A percentile compares a stretch with the other conserved stretches of the same genome.
These are phyloP conservation scores for Rubus parviflorus DNA, from an alignment of 306 rosid genomes.

Conservation along the genomic window DNA sequence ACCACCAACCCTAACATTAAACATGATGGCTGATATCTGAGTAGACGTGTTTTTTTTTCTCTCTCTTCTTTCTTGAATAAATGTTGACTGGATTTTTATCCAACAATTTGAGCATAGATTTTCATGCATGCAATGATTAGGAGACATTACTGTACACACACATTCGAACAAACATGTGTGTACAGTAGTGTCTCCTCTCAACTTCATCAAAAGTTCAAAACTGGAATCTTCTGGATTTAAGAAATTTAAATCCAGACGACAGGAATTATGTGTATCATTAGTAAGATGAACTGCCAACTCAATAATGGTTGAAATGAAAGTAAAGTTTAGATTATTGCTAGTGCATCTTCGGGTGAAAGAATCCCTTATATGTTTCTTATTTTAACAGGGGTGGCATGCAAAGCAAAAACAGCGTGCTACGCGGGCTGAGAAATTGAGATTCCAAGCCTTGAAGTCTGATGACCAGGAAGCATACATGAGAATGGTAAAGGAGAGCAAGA, in stretches of 20 bases:
- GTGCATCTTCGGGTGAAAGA: constrained; percentile 21
- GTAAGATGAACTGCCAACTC: constrained; percentile 14
- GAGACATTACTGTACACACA: too few relatives aligned
- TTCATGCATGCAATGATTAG: too few relatives aligned
- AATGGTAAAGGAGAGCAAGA: constrained; percentile 99
- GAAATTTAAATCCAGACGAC: constrained; percentile 7
- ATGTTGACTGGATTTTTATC: not conserved
- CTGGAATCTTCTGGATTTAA: not conserved
- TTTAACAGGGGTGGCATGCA: constrained; percentile 90
- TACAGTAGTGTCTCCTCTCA: too few relatives aligned
- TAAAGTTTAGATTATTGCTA: not conserved
- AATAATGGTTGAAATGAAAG: constrained; percentile 13
- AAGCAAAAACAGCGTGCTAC: constrained; percentile 98
- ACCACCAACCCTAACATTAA: not conserved
- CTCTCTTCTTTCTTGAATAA: not conserved
- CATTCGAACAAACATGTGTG: too few relatives aligned
- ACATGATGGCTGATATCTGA: not conserved
- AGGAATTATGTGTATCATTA: constrained; percentile 10
- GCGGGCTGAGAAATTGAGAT: constrained; percentile 93
- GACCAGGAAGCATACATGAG: constrained; percentile 99
- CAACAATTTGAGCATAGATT: too few relatives aligned
- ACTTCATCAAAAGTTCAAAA: not conserved
- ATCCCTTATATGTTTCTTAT: constrained; percentile 17
- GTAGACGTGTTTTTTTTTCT: not conserved
- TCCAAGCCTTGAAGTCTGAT: constrained; percentile 96